phyloP scores from a whole-genome alignment of 129 eudicot genomes.

The Dittrichia graveolens region DNA sequence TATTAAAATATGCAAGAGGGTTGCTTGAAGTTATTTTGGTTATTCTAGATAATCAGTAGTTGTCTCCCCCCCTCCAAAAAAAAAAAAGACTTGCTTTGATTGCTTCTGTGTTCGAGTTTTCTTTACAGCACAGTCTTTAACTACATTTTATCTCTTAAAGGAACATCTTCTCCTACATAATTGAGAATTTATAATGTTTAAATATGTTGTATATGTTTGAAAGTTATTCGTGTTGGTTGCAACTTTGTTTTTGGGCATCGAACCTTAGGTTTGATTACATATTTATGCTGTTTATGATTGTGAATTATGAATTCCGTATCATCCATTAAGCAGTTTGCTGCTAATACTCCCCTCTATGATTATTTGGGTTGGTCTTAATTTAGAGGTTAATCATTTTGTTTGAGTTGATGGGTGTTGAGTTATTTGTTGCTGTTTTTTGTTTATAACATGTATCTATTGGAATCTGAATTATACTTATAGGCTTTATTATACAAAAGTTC shows the following conservation, averaged over 20 bases:
- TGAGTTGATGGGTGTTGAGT: neutral
- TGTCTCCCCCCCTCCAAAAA: too few species aligned
- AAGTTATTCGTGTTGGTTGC: too few species aligned
- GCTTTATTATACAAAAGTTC: constrained; percentile 80
- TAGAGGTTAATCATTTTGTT: neutral
- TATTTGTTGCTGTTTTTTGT: too few species aligned
- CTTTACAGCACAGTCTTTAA: neutral
- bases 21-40: too few species aligned
- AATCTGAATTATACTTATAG: constrained; percentile 38
- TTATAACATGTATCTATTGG: constrained; percentile 6
- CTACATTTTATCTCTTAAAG: neutral
- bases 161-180: constrained; percentile 13
- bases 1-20: too few species aligned
- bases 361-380: neutral
- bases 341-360: too few species aligned
- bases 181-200: too few species aligned
- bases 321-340: too few species aligned
- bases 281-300: neutral
- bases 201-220: too few species aligned
- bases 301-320: neutral
- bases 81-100: neutral
- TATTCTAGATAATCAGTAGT: too few species aligned
- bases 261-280: too few species aligned
- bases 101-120: constrained; percentile 9
- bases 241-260: too few species aligned